Conservation (phyloP, 352 stramenopile genomes). For the Globisporangium nagaii region DNA sequence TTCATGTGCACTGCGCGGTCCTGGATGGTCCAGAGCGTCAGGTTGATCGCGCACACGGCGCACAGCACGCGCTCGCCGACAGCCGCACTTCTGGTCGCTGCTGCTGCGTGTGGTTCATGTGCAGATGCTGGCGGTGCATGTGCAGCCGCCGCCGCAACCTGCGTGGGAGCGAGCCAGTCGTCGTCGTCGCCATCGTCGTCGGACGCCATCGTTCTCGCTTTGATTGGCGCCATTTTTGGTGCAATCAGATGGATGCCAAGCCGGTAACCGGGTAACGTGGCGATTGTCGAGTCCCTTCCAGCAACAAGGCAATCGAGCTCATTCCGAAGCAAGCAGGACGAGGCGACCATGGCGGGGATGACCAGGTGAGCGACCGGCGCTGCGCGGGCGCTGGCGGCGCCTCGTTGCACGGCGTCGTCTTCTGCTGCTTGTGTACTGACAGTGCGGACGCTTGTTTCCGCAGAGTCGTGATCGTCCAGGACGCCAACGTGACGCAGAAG, state of each 20-base stretch:
- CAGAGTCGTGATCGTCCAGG: slow-evolving; percentile 79
- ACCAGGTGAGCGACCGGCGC: slow-evolving; percentile 35
- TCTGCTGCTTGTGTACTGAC: not conserved
- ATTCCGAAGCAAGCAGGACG: too few species aligned
- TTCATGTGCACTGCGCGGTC: slow-evolving; percentile 69
- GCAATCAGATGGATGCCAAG: too few species aligned
- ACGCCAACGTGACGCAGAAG: slow-evolving; percentile 76
- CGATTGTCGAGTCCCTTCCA: too few species aligned
- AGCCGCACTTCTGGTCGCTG: not conserved
- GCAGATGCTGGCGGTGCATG: not conserved
- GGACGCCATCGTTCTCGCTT: not conserved
- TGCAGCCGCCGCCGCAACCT: slow-evolving; percentile 4
- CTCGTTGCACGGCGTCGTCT: too few species aligned
- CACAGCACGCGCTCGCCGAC: slow-evolving; percentile 27
- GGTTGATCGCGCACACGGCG: slow-evolving; percentile 55
- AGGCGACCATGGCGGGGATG: slow-evolving; percentile 59
- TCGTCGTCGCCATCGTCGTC: slow-evolving; percentile 14
- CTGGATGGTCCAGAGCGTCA: slow-evolving; percentile 40
- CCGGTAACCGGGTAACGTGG: too few species aligned
- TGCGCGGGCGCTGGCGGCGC: not conserved
- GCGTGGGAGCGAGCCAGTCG: slow-evolving; percentile 21
- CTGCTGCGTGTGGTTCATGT: not conserved
- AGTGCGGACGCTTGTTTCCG: not conserved
- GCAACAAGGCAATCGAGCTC: too few species aligned
- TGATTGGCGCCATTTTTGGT: not conserved